A percentile compares a stretch with the other conserved stretches of the same genome.
Conservation (phyloP, 139 green algal species). For the Chlorella sorokiniana region DNA sequence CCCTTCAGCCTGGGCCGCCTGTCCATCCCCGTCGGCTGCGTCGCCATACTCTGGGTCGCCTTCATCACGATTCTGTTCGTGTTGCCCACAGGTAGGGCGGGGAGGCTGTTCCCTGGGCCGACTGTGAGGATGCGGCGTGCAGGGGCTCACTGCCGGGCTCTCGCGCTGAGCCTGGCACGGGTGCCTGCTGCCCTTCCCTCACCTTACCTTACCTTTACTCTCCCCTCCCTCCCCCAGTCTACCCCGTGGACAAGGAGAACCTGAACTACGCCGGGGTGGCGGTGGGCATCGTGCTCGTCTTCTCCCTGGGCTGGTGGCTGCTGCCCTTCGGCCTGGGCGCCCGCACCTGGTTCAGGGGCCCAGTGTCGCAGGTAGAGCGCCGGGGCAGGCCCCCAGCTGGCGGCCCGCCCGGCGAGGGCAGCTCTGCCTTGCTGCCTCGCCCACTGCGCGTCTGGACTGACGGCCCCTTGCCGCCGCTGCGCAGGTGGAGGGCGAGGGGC, state of each 20-base stretch:
- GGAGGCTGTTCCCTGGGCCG: no score
- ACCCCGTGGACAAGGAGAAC: slow-evolving; percentile 33
- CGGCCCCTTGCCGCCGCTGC: no score
- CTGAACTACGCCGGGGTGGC: slow-evolving; percentile 60
- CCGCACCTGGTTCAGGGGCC: slow-evolving; percentile 41
- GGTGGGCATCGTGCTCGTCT: slow-evolving; percentile 48
- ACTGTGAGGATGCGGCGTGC: no score
- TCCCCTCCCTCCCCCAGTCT: slow-evolving; percentile 44
- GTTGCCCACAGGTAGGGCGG: no score
- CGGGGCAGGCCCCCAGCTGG: background rate
- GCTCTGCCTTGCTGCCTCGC: no score
- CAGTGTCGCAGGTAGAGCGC: background rate
- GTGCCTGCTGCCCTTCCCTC: no score
- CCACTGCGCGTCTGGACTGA: no score
- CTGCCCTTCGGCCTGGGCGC: slow-evolving; percentile 10
- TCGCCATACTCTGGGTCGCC: slow-evolving; percentile 41
- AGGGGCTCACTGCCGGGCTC: no score
- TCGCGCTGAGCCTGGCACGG: no score
- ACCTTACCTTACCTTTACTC: slow-evolving; percentile 42
- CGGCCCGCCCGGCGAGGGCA: background rate
- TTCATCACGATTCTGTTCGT: slow-evolving; percentile 39
- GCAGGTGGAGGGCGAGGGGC: no score
- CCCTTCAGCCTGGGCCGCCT: slow-evolving; percentile 51
- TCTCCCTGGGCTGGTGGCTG: slow-evolving; percentile 43
- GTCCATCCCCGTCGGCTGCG: slow-evolving; percentile 11